Evolutionary conservation across 176 grass and related monocot species (phyloP).

Genomic region (Chloris gayana): DNA sequence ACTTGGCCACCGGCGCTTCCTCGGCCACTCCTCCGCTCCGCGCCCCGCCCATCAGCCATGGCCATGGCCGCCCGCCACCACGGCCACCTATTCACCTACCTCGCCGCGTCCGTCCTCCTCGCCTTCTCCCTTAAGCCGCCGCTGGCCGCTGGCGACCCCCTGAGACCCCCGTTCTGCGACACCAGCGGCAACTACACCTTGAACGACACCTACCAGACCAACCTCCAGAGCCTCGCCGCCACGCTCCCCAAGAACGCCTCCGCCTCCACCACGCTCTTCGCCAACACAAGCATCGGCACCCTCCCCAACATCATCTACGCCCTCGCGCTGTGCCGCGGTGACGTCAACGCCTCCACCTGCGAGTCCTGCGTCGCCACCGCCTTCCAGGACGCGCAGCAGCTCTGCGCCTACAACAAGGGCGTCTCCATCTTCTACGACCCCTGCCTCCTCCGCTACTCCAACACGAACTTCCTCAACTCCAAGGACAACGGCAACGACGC

Average conservation of each 20-base stretch:
- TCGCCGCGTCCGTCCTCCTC: neutral
- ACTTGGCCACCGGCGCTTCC: neutral
- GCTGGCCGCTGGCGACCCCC: neutral
- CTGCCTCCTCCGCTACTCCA: conserved; percentile 66
- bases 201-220: conserved; percentile 39
- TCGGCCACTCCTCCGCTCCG: neutral
- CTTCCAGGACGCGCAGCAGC: conserved; percentile 25
- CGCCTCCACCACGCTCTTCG: conserved; percentile 24
- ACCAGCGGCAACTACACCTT: neutral
- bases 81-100: neutral
- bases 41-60: neutral
- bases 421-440: conserved; percentile 47
- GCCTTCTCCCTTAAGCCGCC: neutral
- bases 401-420: conserved; percentile 34
- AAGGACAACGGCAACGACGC: neutral
- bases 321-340: conserved; percentile 45
- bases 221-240: conserved; percentile 21
- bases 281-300: neutral
- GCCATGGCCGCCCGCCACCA: neutral
- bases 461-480: conserved; percentile 54
- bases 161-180: neutral
- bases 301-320: conserved; percentile 32
- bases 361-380: conserved; percentile 26
- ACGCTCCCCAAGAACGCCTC: conserved; percentile 38
- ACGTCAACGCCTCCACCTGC: conserved; percentile 30